Percentiles rank a stretch among this genome's conserved stretches.
phyloP scores from a whole-genome alignment of 1,139 yeast species.

The Diutina siamensis region DNA sequence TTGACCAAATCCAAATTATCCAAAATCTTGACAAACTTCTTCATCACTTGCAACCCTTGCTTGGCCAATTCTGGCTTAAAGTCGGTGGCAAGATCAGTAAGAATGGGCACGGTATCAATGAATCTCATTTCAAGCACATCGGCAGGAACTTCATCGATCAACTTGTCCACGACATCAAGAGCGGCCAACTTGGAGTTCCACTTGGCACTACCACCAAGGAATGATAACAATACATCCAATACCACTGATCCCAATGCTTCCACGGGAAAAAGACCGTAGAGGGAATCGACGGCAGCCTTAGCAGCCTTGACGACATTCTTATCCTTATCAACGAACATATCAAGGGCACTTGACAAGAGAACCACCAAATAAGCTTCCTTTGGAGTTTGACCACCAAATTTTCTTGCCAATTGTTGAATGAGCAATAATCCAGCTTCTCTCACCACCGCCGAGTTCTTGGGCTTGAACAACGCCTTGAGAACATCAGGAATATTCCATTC shows the following conservation, averaged over 20 bases:
- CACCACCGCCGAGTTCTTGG: constrained; percentile 60
- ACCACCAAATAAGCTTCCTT: constrained; percentile 64
- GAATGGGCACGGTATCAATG: constrained; percentile 66
- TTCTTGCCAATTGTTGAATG: constrained; percentile 56
- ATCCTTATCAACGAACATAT: constrained; percentile 74
- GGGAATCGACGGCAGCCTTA: constrained; percentile 52
- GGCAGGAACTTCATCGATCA: constrained; percentile 71
- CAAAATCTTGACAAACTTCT: constrained; percentile 63
- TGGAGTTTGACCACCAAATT: constrained; percentile 57
- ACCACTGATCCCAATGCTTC: constrained; percentile 71
- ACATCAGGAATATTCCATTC: constrained; percentile 61
- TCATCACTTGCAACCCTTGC: constrained; percentile 63
- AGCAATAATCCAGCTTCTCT: constrained; percentile 68
- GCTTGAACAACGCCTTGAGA: constrained; percentile 52
- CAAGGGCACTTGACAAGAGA: constrained; percentile 47
- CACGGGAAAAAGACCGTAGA: constrained; percentile 60
- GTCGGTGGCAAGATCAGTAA: constrained; percentile 86
- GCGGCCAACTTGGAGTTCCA: constrained; percentile 90
- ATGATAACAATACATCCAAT: constrained; percentile 47
- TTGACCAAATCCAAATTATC: constrained; percentile 90
- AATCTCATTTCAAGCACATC: constrained; percentile 79
- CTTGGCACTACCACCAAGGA: constrained; percentile 74
- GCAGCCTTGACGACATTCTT: constrained; percentile 78
- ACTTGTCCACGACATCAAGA: constrained; percentile 56
- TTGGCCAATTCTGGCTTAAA: constrained; percentile 93